Base-by-base conservation (phyloP, 768 basidiomycete species). In the Auricularia heimuer region DNA sequence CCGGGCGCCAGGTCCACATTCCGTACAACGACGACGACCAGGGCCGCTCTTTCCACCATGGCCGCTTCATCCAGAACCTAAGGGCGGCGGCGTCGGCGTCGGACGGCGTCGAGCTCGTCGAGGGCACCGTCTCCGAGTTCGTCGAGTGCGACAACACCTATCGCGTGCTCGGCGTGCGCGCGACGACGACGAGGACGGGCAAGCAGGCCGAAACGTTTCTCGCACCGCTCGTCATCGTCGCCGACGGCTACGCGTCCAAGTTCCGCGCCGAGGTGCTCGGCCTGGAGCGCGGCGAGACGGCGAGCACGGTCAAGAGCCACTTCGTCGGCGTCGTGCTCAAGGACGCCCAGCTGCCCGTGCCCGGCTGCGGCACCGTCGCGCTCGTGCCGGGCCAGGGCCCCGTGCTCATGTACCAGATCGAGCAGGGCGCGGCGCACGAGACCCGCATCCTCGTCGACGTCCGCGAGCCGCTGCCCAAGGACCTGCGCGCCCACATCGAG, bases 171-270 rank as follows among this genome's bases (percentile, higher is more conserved):
- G 92, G 92, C 12, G 87, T 92, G 29, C 80, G 79, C 24, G 85
- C 86, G 44, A 83, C 83, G 54, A 80, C 78, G 65, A 74, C 65
- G 78, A 80, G 67, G 66, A 51, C 33, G 66, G 68, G 67, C 29
- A 79, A 79, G 67, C 51, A 64, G 14, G 82, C 83, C 69, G 80
- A 85, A 66, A 71, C 80, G 0, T 86, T 87, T 70, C 81, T 79
- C 65, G 94, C 91, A 0, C 85, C 89, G 68, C 74, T 99, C 62
- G 90, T 93, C 56, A 77, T 98, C 72, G 77, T 98, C 65, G 94
- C 95, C 3, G 96, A 99, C 73, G 96, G 96, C 0, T 97, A 93
- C 74, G 92, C 92, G 76, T 95, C 92, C 3, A 97, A 95, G 71
- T 95, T 99, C 80, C 82, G 96, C 62, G 80, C 75, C 11, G 66